phyloP scores from a whole-genome alignment of 768 basidiomycete species.

The Calocera cornea region DNA sequence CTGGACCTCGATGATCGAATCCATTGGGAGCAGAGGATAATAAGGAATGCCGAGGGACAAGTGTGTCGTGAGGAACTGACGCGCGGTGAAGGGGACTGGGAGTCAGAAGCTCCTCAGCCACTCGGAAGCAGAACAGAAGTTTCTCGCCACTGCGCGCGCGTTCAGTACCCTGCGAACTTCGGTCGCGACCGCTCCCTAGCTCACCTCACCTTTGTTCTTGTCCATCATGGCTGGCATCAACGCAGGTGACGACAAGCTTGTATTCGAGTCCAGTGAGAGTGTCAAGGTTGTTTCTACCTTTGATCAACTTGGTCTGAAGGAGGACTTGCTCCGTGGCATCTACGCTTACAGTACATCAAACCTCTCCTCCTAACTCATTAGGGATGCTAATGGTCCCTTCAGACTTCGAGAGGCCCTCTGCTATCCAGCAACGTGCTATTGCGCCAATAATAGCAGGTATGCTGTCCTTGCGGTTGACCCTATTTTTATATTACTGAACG shows the following conservation, averaged over 20 bases:
- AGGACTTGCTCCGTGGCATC: constrained; percentile 88
- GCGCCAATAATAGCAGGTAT: constrained; percentile 56
- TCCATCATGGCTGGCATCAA: constrained; percentile 68
- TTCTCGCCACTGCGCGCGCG: neutral
- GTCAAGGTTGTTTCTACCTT: constrained; percentile 70
- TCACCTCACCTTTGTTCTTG: constrained; percentile 27
- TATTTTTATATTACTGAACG: neutral
- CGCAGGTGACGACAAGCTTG: constrained; percentile 83
- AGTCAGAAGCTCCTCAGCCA: neutral
- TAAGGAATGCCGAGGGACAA: neutral
- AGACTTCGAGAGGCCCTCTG: constrained; percentile 97
- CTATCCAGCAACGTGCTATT: constrained; percentile 97
- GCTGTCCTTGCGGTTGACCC: constrained; percentile 15
- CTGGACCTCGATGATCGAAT: constrained; percentile 87
- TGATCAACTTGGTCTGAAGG: constrained; percentile 83
- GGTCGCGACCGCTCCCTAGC: constrained; percentile 13
- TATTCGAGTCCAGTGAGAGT: constrained; percentile 63
- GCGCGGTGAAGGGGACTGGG: neutral
- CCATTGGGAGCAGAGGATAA: constrained; percentile 41
- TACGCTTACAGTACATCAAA: constrained; percentile 79
- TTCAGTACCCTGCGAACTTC: too few species aligned
- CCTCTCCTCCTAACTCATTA: constrained; percentile 5
- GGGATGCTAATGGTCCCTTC: constrained; percentile 11
- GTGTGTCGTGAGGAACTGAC: neutral
- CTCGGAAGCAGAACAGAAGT: constrained; percentile 1